Evolutionary conservation across 2,329 filamentous ascomycete genomes (phyloP).

Genomic region (Fusarium tricinctum): DNA sequence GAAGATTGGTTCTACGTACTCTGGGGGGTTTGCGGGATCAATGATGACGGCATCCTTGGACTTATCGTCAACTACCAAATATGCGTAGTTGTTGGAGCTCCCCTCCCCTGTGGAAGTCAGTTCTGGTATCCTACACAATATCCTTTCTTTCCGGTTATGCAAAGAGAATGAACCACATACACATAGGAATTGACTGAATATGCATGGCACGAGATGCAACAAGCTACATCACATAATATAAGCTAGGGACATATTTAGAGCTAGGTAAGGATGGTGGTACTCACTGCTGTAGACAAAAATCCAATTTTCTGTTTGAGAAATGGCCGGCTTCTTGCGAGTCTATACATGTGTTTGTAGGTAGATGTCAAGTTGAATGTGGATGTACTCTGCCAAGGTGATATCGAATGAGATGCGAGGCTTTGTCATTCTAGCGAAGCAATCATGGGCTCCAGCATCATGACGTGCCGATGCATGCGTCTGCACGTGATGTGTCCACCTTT

Average conservation of each 20-base stretch:
- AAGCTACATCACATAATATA: conserved; percentile 25
- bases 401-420: conserved; percentile 46
- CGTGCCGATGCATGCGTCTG: conserved; percentile 33
- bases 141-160: neutral
- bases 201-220: conserved; percentile 71
- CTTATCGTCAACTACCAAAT: conserved; percentile 83
- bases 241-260: neutral
- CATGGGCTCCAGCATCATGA: conserved; percentile 43
- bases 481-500: conserved; percentile 41
- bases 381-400: conserved; percentile 22
- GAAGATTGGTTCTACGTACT: conserved; percentile 65
- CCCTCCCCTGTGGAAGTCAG: conserved; percentile 73
- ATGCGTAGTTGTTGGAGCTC: conserved; percentile 85
- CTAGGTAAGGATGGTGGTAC: conserved; percentile 14
- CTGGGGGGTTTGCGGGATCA: conserved; percentile 82
- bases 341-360: conserved; percentile 57
- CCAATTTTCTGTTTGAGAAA: conserved; percentile 53
- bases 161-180: conserved; percentile 64
- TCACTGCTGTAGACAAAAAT: conserved; percentile 41
- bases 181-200: conserved; percentile 91
- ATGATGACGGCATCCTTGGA: conserved; percentile 83
- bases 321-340: conserved; percentile 56
- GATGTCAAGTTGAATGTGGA: conserved; percentile 8
- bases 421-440: conserved; percentile 46
- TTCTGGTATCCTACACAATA: neutral